These are phyloP conservation scores for Pyronema omphalodes DNA, from an alignment of 495 filamentous ascomycete genomes.

Conservation along the genomic window DNA sequence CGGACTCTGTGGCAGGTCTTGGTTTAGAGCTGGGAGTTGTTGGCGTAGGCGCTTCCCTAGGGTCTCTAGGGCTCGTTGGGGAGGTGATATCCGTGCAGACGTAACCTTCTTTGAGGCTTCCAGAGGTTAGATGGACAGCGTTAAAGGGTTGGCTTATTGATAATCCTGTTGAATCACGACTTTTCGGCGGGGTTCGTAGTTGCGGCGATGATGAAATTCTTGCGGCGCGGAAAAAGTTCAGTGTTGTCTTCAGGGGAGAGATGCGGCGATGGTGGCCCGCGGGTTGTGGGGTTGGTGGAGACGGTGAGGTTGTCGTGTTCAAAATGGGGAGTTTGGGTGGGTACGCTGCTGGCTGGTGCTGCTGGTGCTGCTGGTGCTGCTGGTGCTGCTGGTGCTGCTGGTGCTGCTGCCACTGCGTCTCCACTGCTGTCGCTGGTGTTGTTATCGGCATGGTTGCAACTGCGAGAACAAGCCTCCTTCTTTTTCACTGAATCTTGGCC, in stretches of 20 bases:
- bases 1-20: conserved; percentile 9
- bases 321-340: too few relatives aligned
- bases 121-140: conserved; percentile 9
- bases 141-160: background rate
- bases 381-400: conserved; percentile 6
- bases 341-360: background rate
- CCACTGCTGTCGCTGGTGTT: conserved; percentile 9
- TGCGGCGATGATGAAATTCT: conserved; percentile 12
- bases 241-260: conserved; percentile 19
- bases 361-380: conserved; percentile 12
- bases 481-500: background rate
- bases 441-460: conserved; percentile 6
- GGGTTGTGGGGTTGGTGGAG: conserved; percentile 14
- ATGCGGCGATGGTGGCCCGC: conserved; percentile 19
- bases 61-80: conserved; percentile 6
- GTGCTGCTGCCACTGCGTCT: conserved; percentile 14
- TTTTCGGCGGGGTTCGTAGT: conserved; percentile 9
- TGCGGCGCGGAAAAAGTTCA: conserved; percentile 18
- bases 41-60: conserved; percentile 14
- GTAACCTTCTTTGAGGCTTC: too few relatives aligned
- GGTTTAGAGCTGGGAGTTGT: background rate
- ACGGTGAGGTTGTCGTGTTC: too few relatives aligned
- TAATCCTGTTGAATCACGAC: conserved; percentile 12
- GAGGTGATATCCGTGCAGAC: background rate
- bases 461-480: background rate